Evolutionary conservation across 352 stramenopile species (phyloP), one percentile per base, ranked within the genome.

Genomic region (Elongisporangium anandrum): DNA sequence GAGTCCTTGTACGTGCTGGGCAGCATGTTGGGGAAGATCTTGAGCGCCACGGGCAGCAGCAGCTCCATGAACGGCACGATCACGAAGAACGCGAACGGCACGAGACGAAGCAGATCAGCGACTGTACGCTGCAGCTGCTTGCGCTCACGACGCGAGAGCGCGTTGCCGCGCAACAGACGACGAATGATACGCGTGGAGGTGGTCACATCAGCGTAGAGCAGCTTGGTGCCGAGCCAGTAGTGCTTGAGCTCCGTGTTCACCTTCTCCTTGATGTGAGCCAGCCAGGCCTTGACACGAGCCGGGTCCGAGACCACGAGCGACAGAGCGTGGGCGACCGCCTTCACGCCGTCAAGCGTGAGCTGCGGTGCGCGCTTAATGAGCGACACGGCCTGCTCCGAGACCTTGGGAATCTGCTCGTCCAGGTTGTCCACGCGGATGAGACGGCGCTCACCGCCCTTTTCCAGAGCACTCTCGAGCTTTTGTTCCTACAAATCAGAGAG

Each of bases 21-120:
- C 20, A 99, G 77, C 96, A 99, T 99, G 81, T 99, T 99, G 3
- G 97, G 97, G 82, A 99, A 99, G 38, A 99, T 70, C 67, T 98
- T 98, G 21, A 99, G 81, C 19, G 96, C 96, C 70, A 99, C 92
- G 0, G 97, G 97, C 26, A 99, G 74, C 50, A 98, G 74, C 67
- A 99, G 83, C 73, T 99, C 97, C 94, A 99, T 98, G 70, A 99
- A 99, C 16, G 97, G 97, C 48, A 99, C 96, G 39, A 99, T 78
- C 56, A 99, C 76, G 68, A 99, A 99, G 75, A 99, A 97, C 23
- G 85, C 84, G 59, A 99, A 98, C 24, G 97, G 97, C 61, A 99
- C 95, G 9, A 99, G 75, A 56, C 97, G 96, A 65, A 99, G 94
- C 34, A 99, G 63, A 79, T 99, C 97, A 1, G 90, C 92, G 7